These are phyloP conservation scores for Sphaerosporella brunnea DNA, from an alignment of 495 filamentous ascomycete species.

Conservation along the genomic window DNA sequence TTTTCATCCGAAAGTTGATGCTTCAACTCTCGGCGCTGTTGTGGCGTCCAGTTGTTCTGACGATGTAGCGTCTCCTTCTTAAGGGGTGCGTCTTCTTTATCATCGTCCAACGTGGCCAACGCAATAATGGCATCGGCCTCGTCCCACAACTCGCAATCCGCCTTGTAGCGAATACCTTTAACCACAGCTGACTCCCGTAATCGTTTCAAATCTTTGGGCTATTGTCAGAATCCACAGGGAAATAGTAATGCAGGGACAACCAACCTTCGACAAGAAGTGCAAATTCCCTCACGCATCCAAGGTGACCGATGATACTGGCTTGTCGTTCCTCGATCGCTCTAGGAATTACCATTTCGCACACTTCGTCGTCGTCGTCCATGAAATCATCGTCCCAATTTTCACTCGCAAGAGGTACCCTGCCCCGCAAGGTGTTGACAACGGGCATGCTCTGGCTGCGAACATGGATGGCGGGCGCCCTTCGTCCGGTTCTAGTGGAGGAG, in stretches of 20 bases:
- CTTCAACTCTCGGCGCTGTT: constrained; percentile 20
- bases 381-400: constrained; percentile 82
- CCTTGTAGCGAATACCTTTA: constrained; percentile 45
- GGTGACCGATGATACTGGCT: constrained; percentile 68
- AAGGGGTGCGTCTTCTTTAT: constrained; percentile 29
- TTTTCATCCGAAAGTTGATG: constrained; percentile 43
- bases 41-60: constrained; percentile 8
- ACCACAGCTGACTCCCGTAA: constrained; percentile 44
- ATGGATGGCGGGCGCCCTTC: constrained; percentile 30
- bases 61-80: constrained; percentile 5
- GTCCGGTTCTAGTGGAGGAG: constrained; percentile 1
- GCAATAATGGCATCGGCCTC: constrained; percentile 81
- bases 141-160: constrained; percentile 51
- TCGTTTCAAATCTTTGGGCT: constrained; percentile 58
- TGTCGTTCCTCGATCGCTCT: constrained; percentile 68
- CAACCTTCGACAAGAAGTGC: constrained; percentile 53
- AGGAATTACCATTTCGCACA: constrained; percentile 44
- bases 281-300: constrained; percentile 70
- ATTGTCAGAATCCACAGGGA: no score
- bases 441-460: constrained; percentile 94
- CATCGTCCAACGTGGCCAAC: constrained; percentile 67
- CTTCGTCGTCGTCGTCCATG: constrained; percentile 29
- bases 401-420: constrained; percentile 37
- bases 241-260: background rate
- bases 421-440: constrained; percentile 28